These are phyloP conservation scores for Wickerhamiella nectarea DNA, from an alignment of 805 yeast species.

Conservation along the genomic window DNA sequence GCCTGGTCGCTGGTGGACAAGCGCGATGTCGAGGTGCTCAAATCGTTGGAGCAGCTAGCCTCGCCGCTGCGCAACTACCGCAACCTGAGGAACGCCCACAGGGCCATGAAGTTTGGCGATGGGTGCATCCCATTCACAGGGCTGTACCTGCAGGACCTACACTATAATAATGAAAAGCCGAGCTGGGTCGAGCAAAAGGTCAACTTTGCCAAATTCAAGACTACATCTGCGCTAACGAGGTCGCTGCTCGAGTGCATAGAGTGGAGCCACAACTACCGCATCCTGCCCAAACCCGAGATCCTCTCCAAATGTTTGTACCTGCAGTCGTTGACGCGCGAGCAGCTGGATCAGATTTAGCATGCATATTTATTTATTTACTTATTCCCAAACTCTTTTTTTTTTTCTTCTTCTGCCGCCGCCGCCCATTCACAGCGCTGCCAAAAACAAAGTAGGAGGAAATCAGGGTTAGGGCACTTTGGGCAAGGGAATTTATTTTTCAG, in stretches of 20 bases:
- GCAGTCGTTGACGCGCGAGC: slow-evolving; percentile 26
- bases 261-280: slow-evolving; percentile 60
- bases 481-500: too few species aligned
- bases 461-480: slow-evolving; percentile 3
- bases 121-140: slow-evolving; percentile 92
- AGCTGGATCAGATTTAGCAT: slow-evolving; percentile 38
- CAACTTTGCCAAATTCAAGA: slow-evolving; percentile 65
- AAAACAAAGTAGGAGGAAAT: background rate
- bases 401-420: background rate
- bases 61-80: slow-evolving; percentile 65
- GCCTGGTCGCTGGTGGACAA: slow-evolving; percentile 68
- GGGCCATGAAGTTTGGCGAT: slow-evolving; percentile 42
- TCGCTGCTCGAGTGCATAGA: slow-evolving; percentile 68
- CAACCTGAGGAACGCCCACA: slow-evolving; percentile 49
- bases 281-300: slow-evolving; percentile 45
- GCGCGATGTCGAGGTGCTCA: slow-evolving; percentile 56
- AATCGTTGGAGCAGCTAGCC: slow-evolving; percentile 52
- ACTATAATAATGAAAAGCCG: slow-evolving; percentile 56
- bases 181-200: slow-evolving; percentile 36
- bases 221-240: slow-evolving; percentile 63
- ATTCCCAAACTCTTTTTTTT: background rate
- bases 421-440: background rate
- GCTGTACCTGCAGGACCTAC: slow-evolving; percentile 67
- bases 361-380: slow-evolving; percentile 46
- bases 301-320: slow-evolving; percentile 23